Base-by-base conservation (phyloP, 202 grass and related monocot species). In the Setaria viridis region DNA sequence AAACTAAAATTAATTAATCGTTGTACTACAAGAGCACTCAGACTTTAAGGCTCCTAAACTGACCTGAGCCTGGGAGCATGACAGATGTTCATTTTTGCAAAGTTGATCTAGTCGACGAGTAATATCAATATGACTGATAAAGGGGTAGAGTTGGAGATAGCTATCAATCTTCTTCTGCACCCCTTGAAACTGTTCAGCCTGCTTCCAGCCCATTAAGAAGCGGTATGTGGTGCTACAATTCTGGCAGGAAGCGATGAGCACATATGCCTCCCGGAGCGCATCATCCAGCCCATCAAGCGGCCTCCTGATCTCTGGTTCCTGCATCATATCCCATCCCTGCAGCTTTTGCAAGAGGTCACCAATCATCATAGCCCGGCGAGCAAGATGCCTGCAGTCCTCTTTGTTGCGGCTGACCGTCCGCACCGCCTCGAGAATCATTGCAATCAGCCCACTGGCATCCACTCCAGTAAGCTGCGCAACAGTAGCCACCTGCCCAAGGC, bases 231-330 rank as follows among this genome's bases (percentile, higher is more conserved):
- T 11, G 33, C 5, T 54, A 17, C 32, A 53, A 10, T 68, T 17
- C 34, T 42, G 63, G 78, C 48, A 80, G 46, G 63, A 56, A 0
- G 1, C 6, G 3, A 72, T 33, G 45, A 83, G 69, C 16, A 34
- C 3, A n/a, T 83, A 73, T 5, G 81, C 56, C 29, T 83, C 17
- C 43, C 57, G 56, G 70, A 83, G 70, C 1, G 58, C 13, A 19
- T 39, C 57, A 2, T 83, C 45, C 0, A 83, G 81, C 3, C 70
- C 70, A 0, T 50, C 29, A 0, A 63, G 43, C 0, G 81, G 43
- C 45, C 9, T 35, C 30, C 43, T 63, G 33, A 80, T 55, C 63
- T 25, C 78, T 4, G 42, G 29, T 4, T 33, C 20, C 43, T n/a
- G 29, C 80, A 63, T 83, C 80, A 15, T 74, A 4, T 73, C 80